Base-by-base conservation (phyloP, 371 early-diverging fungal species). In the Zancudomyces culisetae region DNA sequence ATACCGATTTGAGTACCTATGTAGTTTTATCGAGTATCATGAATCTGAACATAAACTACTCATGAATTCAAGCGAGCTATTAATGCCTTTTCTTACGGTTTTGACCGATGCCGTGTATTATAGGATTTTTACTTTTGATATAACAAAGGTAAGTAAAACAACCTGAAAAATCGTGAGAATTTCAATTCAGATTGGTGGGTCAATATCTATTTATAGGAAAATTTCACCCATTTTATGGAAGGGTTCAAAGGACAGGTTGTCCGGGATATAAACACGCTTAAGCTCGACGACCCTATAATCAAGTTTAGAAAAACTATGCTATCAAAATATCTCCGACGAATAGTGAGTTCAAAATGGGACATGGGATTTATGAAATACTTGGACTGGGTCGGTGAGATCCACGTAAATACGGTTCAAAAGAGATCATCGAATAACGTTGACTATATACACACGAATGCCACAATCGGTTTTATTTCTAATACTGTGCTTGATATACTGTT, bases 281-380 rank as follows among this genome's bases (percentile, higher is more conserved):
- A 64, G 6, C 60, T 75, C 50, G 67, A 77, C 8, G 70, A 75
- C 49, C 80, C 79, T 26, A 81, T 82, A 51, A 83, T 87, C 69
- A 80, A 78, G 60, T 84, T 83, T 73, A 75, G 87, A 57, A 87
- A 87, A 57, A 75, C 81, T 52, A 77, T 85, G 60, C 62, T 87
- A 53, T 57, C 65, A 29, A 78, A 75, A 51, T 87, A 87, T 57
- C 68, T 87, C 47, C 69, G 71, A 60, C 78, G 76, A 56, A 65
- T 87, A 21, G 72, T 87, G 13, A 70, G 73, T 0, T 76, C 79
- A 23, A 79, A 81, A 20, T 84, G 83, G 67, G 83, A 87, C 62
- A 77, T 72, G 27, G 66, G 68, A 18, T 76, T 83, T 63, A 62
- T 87, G 49, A 76, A 75, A 52, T 88, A 88, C 58, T 69, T 87